phyloP scores from a whole-genome alignment of 169 alveolate species.

The Eimeria mitis region DNA sequence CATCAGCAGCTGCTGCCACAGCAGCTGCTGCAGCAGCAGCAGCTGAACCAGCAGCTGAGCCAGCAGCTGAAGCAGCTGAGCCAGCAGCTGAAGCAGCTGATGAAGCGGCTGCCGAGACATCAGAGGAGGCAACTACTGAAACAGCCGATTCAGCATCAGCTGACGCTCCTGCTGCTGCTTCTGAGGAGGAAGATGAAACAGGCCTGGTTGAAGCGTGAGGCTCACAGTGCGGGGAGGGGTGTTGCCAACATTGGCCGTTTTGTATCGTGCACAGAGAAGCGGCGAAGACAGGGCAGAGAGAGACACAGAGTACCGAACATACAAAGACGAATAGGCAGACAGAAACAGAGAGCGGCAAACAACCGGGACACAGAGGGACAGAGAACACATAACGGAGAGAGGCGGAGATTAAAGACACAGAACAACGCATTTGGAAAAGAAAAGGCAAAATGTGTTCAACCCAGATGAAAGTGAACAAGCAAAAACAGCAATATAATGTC shows the following conservation, averaged over 20 bases:
- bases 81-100: constrained; percentile 24
- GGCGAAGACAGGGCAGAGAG: neutral
- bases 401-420: neutral
- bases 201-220: constrained; percentile 68
- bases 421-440: neutral
- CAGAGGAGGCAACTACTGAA: neutral
- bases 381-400: neutral
- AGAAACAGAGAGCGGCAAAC: neutral
- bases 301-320: neutral
- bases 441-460: no score
- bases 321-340: neutral
- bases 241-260: neutral
- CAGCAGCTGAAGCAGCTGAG: neutral
- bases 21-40: neutral
- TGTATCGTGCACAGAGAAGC: neutral
- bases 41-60: neutral
- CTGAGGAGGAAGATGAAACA: constrained; percentile 57
- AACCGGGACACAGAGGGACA: neutral
- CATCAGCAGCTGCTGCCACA: constrained; percentile 41
- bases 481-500: neutral
- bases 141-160: constrained; percentile 35
- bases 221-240: neutral
- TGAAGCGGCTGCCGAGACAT: neutral
- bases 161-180: neutral
- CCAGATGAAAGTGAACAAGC: neutral